These are phyloP conservation scores for Thecaphora thlaspeos DNA, from an alignment of 1,284 basidiomycete genomes.

Conservation along the genomic window DNA sequence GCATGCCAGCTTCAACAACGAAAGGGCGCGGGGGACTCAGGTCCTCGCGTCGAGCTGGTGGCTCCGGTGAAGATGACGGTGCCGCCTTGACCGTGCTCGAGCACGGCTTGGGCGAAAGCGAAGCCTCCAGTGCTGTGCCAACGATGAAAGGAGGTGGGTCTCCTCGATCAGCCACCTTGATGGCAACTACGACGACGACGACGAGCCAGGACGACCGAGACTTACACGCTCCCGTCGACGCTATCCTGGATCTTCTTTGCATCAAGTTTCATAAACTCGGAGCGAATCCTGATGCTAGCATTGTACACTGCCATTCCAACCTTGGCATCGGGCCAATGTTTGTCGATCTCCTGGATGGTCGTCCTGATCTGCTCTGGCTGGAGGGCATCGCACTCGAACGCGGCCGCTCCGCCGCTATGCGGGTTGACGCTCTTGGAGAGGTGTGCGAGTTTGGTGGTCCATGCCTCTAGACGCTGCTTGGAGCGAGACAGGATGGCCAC, in stretches of 20 bases:
- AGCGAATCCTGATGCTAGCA: slow-evolving; percentile 33
- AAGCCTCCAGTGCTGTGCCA: slow-evolving; percentile 29
- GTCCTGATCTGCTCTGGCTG: slow-evolving; percentile 15
- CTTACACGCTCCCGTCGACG: slow-evolving; percentile 30
- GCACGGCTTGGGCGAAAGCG: slow-evolving; percentile 38
- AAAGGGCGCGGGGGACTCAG: slow-evolving; percentile 1
- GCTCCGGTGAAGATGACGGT: slow-evolving; percentile 44
- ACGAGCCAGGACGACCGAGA: slow-evolving; percentile 2
- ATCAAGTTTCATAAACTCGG: slow-evolving; percentile 29
- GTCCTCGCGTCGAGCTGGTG: slow-evolving; percentile 32
- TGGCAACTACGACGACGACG: no score
- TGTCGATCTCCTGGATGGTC: slow-evolving; percentile 14
- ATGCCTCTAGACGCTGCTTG: slow-evolving; percentile 27
- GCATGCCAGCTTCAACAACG: no score
- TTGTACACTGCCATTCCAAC: slow-evolving; percentile 47
- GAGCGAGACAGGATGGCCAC: slow-evolving; percentile 38
- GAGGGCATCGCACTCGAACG: slow-evolving; percentile 44
- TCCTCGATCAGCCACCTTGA: no score
- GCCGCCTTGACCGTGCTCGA: slow-evolving; percentile 22
- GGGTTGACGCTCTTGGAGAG: background rate
- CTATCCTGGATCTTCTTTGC: slow-evolving; percentile 25
- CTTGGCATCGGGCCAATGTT: slow-evolving; percentile 24
- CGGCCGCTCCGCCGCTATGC: slow-evolving; percentile 5
- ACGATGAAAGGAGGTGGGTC: no score
- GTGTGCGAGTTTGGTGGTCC: slow-evolving; percentile 19